These are phyloP conservation scores for Nakazawaea sp. DNA, from an alignment of 805 yeast genomes.

Conservation along the genomic window DNA sequence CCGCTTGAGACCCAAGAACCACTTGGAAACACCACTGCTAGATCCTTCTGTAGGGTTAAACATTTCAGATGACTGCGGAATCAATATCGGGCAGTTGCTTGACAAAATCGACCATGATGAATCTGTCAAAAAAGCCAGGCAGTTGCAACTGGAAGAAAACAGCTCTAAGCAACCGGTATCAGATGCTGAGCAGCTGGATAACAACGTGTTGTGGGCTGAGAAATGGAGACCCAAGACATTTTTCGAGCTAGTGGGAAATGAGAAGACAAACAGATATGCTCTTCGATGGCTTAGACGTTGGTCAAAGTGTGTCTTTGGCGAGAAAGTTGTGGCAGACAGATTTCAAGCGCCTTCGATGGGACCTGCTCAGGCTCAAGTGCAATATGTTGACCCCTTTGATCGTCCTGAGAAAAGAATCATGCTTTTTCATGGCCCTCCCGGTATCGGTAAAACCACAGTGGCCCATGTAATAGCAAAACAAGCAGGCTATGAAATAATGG, in stretches of 20 bases:
- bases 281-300: conserved; percentile 63
- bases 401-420: conserved; percentile 61
- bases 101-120: conserved; percentile 8
- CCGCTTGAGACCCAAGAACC: conserved; percentile 7
- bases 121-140: not conserved
- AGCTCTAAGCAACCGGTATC: not conserved
- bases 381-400: conserved; percentile 39
- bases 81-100: conserved; percentile 5
- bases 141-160: not conserved
- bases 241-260: conserved; percentile 65
- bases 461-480: conserved; percentile 81
- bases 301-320: conserved; percentile 52
- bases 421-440: conserved; percentile 87
- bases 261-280: conserved; percentile 50
- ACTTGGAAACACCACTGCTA: not conserved
- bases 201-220: conserved; percentile 40
- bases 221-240: conserved; percentile 63
- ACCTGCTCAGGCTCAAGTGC: not conserved
- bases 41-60: not conserved
- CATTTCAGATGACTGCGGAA: conserved; percentile 4
- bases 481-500: conserved; percentile 73
- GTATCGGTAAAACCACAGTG: conserved; percentile 86
- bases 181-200: not conserved
- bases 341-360: not conserved
- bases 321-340: conserved; percentile 24